A percentile compares a stretch with the other conserved stretches of the same genome.
phyloP scores from a whole-genome alignment of 768 basidiomycete species.

The Amylocystis lapponica region DNA sequence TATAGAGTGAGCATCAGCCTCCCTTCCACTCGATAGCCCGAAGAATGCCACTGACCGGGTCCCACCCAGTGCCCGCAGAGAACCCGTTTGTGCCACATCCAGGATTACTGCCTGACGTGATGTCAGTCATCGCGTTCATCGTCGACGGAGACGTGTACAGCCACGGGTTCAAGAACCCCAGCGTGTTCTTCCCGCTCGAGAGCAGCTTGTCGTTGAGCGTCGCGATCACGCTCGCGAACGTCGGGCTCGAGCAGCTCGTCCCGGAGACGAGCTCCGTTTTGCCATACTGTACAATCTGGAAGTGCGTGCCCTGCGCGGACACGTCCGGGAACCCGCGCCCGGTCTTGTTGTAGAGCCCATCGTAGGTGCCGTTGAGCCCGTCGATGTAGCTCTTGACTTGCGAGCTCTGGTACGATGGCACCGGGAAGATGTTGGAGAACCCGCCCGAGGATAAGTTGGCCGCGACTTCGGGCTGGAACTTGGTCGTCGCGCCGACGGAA shows the following conservation, averaged over 20 bases:
- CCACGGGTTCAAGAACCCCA: slow-evolving; percentile 34
- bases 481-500: slow-evolving; percentile 22
- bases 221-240: slow-evolving; percentile 28
- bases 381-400: slow-evolving; percentile 15
- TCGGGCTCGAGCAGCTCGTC: slow-evolving; percentile 30
- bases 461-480: slow-evolving; percentile 20
- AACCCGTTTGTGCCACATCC: slow-evolving; percentile 29
- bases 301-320: slow-evolving; percentile 47
- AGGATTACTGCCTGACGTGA: slow-evolving; percentile 26
- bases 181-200: slow-evolving; percentile 22
- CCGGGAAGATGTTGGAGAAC: slow-evolving; percentile 24
- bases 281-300: slow-evolving; percentile 33
- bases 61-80: slow-evolving; percentile 24
- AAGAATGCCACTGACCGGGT: slow-evolving; percentile 19
- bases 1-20: slow-evolving; percentile 12
- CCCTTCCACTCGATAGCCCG: neutral
- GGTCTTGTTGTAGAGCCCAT: slow-evolving; percentile 16
- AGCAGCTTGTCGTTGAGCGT: slow-evolving; percentile 31
- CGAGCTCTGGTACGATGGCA: slow-evolving; percentile 19
- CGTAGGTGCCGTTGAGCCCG: slow-evolving; percentile 13
- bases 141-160: slow-evolving; percentile 21
- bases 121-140: slow-evolving; percentile 25
- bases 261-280: slow-evolving; percentile 22
- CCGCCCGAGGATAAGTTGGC: slow-evolving; percentile 23
- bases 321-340: slow-evolving; percentile 58